These are phyloP conservation scores for Adenanthera pavonina DNA, from an alignment of 306 rosid genomes.

Conservation along the genomic window DNA sequence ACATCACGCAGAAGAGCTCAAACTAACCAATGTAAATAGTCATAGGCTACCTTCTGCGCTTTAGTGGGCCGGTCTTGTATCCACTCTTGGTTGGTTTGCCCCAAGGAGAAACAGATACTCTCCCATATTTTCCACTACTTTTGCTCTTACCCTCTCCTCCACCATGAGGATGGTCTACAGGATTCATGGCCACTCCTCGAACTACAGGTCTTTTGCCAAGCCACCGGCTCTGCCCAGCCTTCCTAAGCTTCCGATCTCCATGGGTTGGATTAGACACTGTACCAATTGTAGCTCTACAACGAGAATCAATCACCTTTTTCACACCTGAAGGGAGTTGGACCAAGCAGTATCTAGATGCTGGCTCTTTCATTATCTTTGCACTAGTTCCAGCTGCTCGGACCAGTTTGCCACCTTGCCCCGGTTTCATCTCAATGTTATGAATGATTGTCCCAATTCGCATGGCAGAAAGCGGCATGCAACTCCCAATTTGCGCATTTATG, in stretches of 20 bases:
- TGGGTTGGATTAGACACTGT: constrained; percentile 83
- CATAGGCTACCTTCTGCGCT: constrained; percentile 56
- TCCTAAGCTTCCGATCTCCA: constrained; percentile 66
- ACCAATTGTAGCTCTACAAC: constrained; percentile 81
- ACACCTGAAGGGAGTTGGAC: constrained; percentile 73
- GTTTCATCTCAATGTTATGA: constrained; percentile 84
- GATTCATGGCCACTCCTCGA: constrained; percentile 93
- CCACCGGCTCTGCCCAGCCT: constrained; percentile 89
- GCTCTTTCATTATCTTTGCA: constrained; percentile 89
- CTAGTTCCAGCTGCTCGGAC: constrained; percentile 85
- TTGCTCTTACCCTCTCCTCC: constrained; percentile 90
- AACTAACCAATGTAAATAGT: constrained; percentile 14
- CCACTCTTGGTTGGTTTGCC: constrained; percentile 86
- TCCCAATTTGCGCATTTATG: constrained; percentile 80
- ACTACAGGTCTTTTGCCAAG: constrained; percentile 77
- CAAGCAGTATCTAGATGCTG: constrained; percentile 58
- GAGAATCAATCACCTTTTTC: constrained; percentile 69
- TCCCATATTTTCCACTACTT: constrained; percentile 68
- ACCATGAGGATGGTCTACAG: constrained; percentile 88
- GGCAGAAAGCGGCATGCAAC: constrained; percentile 78
- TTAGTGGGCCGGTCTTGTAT: constrained; percentile 77
- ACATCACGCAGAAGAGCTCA: constrained; percentile 24
- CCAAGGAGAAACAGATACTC: constrained; percentile 74
- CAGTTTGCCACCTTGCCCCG: constrained; percentile 90
- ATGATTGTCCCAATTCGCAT: constrained; percentile 91